Evolutionary conservation across 305 asterid genomes (phyloP), one percentile per base, ranked within the genome.

Genomic region (Ajuga reptans): DNA sequence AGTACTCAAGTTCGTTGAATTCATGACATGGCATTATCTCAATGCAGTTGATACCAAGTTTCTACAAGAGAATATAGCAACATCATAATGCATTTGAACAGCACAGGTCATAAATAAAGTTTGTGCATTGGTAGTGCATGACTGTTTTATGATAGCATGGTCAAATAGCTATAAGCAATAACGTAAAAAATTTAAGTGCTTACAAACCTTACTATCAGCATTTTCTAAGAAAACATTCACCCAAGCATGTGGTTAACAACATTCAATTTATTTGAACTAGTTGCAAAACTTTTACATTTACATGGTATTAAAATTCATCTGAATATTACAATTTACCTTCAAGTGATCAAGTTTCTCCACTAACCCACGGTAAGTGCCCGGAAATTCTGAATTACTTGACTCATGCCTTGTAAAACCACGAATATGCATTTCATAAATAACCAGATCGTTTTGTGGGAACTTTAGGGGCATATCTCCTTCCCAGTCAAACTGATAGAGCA

Each of bases 21-120:
- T 93, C 99, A 62, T 93, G 97, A 77, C 99, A 93, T 67, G 99
- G 99, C 99, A 93, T 93, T 70, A 93, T 81, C 90, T 93, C 99
- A 80, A 93, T 87, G 81, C 99, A 93, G 85, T 91, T 93, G 86
- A 93, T 78, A 78, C 99, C 97, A 62, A 93, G 95, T 83, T 87
- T 91, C 99, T 93, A 92, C 82, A 83, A 64, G 57, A 65, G 37
- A 24, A 52, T 16, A 71, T 31, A 72, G 46, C 36, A 76, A 69
- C 60, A 58, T 64, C 71, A 70, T 36, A 14, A 12, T 47, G 62
- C 43, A 55, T 47, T 41, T 29, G 11, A 75, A 67, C 51, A 72
- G 37, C n/a, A n/a, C 36, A 66, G 57, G 51, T 39, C 65, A 31
- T 0, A 36, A 37, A 14, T 36, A 36, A 64, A 72, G 47, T 29